Evolutionary conservation across 805 yeast genomes (phyloP).

Genomic region (Ogataea allantospora): DNA sequence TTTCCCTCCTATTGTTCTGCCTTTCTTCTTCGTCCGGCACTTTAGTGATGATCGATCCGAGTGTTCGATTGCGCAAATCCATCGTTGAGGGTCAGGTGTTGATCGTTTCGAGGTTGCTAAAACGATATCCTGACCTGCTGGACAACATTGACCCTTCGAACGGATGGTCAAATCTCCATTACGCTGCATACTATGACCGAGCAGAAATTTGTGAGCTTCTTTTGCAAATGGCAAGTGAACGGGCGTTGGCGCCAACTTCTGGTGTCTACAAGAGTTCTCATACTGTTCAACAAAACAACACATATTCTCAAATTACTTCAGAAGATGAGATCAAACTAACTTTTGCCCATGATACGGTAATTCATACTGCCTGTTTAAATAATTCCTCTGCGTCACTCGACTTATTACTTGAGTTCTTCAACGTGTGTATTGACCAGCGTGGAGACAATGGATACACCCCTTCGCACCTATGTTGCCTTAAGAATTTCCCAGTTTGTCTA

Average conservation of each 20-base stretch:
- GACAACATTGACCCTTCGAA: slow-evolving; percentile 65
- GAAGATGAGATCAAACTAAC: slow-evolving; percentile 41
- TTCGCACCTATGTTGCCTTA: slow-evolving; percentile 62
- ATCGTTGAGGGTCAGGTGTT: slow-evolving; percentile 59
- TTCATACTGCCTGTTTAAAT: slow-evolving; percentile 65
- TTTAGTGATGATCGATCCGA: slow-evolving; percentile 56
- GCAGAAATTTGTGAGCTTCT: slow-evolving; percentile 48
- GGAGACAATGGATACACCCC: slow-evolving; percentile 56
- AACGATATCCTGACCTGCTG: slow-evolving; percentile 65
- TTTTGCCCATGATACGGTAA: slow-evolving; percentile 59
- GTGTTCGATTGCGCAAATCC: slow-evolving; percentile 65
- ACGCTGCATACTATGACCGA: slow-evolving; percentile 73
- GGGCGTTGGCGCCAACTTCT: slow-evolving; percentile 17
- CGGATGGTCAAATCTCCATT: slow-evolving; percentile 85
- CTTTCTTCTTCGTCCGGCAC: background rate
- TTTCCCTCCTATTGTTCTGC: background rate
- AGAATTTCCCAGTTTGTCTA: slow-evolving; percentile 62
- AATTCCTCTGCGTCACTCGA: slow-evolving; percentile 65
- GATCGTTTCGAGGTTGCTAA: slow-evolving; percentile 63
- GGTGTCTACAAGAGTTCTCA: slow-evolving; percentile 7
- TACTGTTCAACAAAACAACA: slow-evolving; percentile 2
- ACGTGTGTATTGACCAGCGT: slow-evolving; percentile 44
- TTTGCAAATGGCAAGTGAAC: slow-evolving; percentile 17
- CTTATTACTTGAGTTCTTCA: slow-evolving; percentile 63
- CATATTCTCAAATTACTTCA: slow-evolving; percentile 31